Percentiles rank a stretch among this genome's conserved stretches.
Evolutionary conservation across 768 basidiomycete genomes (phyloP).

Genomic region (Russula sp.): DNA sequence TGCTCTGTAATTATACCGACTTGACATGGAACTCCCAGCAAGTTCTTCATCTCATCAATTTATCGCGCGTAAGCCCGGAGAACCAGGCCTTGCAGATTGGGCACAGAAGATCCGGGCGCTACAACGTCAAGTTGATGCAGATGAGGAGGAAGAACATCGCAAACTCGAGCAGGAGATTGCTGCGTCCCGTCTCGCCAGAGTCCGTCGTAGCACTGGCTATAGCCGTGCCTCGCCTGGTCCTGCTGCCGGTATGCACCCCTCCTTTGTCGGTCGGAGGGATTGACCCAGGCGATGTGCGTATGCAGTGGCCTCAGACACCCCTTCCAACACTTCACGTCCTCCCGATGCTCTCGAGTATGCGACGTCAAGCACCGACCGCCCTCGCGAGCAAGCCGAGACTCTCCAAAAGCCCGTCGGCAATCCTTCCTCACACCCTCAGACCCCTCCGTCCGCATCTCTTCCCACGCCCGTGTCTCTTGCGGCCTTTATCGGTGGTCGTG

Average conservation of each 20-base stretch:
- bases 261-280: neutral
- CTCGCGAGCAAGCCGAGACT: conserved; percentile 5
- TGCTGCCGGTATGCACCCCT: conserved; percentile 9
- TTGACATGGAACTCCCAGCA: conserved; percentile 18
- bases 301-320: neutral
- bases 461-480: conserved; percentile 64
- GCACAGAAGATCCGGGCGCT: conserved; percentile 72
- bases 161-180: conserved; percentile 54
- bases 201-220: conserved; percentile 38
- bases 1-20: too few species aligned
- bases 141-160: conserved; percentile 71
- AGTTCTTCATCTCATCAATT: conserved; percentile 19
- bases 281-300: conserved; percentile 8
- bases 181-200: conserved; percentile 42
- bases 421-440: neutral
- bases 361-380: neutral
- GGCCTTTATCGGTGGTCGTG: conserved; percentile 75
- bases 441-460: conserved; percentile 8
- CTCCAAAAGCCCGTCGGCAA: conserved; percentile 14
- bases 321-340: neutral
- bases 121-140: conserved; percentile 75
- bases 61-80: conserved; percentile 37
- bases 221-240: conserved; percentile 38
- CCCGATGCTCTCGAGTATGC: neutral
- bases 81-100: conserved; percentile 74